phyloP scores from a whole-genome alignment of 2,329 filamentous ascomycete species.

The Diaporthe eres region DNA sequence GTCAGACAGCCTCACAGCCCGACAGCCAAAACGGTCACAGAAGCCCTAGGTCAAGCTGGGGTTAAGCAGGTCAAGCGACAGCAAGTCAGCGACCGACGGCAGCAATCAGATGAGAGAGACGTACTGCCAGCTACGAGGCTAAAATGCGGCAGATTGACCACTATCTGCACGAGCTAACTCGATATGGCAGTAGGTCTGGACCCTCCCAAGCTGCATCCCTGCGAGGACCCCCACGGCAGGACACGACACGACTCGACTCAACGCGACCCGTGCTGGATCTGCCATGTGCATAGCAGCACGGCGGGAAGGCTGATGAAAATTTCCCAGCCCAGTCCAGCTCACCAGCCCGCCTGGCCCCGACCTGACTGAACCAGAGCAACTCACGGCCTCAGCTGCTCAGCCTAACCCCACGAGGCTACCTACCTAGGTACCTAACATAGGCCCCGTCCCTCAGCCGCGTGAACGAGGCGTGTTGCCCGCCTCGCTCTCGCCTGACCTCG shows the following conservation, averaged over 20 bases:
- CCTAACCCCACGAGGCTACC: constrained; percentile 39
- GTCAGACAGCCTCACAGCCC: constrained; percentile 6
- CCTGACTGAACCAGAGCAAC: neutral
- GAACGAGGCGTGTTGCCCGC: constrained; percentile 38
- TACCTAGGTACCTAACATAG: neutral
- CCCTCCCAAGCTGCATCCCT: constrained; percentile 22
- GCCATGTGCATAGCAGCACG: constrained; percentile 15
- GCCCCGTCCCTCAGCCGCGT: constrained; percentile 38
- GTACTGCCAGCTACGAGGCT: neutral
- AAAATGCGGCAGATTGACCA: constrained; percentile 21
- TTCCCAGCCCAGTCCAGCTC: constrained; percentile 16
- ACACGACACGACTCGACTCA: constrained; percentile 2
- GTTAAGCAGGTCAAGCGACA: constrained; percentile 16
- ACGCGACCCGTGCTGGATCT: constrained; percentile 8
- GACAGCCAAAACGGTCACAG: neutral
- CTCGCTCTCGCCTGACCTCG: constrained; percentile 40
- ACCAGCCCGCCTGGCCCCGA: neutral
- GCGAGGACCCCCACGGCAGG: constrained; percentile 8
- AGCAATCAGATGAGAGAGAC: constrained; percentile 24
- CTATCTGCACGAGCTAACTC: constrained; percentile 5
- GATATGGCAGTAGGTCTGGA: neutral
- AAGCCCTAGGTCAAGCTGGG: neutral
- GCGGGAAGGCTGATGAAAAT: constrained; percentile 11
- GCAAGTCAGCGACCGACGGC: constrained; percentile 11
- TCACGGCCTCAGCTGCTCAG: constrained; percentile 18